Base-by-base conservation (phyloP, 306 rosid species). In the Pachyrhizus erosus region DNA sequence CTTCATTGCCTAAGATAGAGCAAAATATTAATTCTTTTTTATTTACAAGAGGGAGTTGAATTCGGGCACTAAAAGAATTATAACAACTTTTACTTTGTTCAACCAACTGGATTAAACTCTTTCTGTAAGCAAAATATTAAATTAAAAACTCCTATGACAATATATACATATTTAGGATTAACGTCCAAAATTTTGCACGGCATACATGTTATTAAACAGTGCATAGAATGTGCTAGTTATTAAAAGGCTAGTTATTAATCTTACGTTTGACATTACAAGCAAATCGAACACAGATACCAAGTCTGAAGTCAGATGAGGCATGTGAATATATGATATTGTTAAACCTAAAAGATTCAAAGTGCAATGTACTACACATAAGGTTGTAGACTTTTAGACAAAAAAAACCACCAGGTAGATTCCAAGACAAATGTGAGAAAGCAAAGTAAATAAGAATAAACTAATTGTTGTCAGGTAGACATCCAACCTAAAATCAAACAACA, bases 1-100 rank as follows among this genome's bases (percentile, higher is more conserved):
- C 84, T 86, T 93, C 91, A 93, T 83, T 67, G 99, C 99, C 99
- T 96, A 86, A 52, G 81, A 77, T 71, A 83, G 61, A 90, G 73
- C 73, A 85, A 42, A 71, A 37, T 15, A 75, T 75, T 42, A 57
- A 52, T n/a, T n/a, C n/a, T n/a, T n/a, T n/a, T n/a, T n/a, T n/a
- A n/a, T n/a, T n/a, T n/a, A n/a, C n/a, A n/a, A n/a, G n/a, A n/a
- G n/a, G n/a, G n/a, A n/a, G n/a, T n/a, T n/a, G n/a, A n/a, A n/a
- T n/a, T n/a, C n/a, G n/a, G n/a, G n/a, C n/a, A n/a, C n/a, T n/a
- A n/a, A n/a, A n/a, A n/a, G n/a, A n/a, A n/a, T n/a, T n/a, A n/a
- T n/a, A n/a, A n/a, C n/a, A n/a, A n/a, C n/a, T n/a, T n/a, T n/a
- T n/a, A n/a, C n/a, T n/a, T n/a, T n/a, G n/a, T n/a, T n/a, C n/a